Evolutionary conservation across 495 filamentous ascomycete genomes (phyloP).

Genomic region (Trypethelium eluteriae): DNA sequence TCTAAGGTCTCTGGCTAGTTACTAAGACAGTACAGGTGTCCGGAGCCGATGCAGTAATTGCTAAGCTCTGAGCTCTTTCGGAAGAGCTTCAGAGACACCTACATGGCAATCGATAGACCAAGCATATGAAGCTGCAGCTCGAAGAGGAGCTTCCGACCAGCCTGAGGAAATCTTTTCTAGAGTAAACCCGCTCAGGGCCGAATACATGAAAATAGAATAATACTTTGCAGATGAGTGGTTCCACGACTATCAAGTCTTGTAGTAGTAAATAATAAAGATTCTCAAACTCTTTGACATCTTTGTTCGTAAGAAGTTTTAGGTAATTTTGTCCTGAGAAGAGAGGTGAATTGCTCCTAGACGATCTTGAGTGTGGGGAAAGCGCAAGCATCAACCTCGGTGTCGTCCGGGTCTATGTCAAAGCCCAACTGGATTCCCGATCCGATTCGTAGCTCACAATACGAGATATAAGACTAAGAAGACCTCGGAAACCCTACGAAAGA

Average conservation of each 20-base stretch:
- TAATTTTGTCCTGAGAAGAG: background rate
- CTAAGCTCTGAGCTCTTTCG: conserved; percentile 19
- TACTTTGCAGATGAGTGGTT: background rate
- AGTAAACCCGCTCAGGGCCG: too few species aligned
- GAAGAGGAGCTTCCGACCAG: too few species aligned
- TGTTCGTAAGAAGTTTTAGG: too few species aligned
- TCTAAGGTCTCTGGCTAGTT: background rate
- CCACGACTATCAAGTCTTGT: background rate
- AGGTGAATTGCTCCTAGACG: background rate
- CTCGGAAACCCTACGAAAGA: background rate
- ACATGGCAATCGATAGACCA: background rate
- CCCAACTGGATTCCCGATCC: background rate
- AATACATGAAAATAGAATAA: background rate
- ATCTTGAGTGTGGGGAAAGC: background rate
- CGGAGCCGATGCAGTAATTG: conserved; percentile 25
- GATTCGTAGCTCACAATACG: too few species aligned
- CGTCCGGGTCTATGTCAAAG: background rate
- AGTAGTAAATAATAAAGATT: background rate
- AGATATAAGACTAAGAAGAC: too few species aligned
- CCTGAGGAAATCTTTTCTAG: too few species aligned
- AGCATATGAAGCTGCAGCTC: too few species aligned
- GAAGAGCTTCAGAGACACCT: background rate
- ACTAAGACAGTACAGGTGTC: conserved; percentile 22
- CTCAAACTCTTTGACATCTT: too few species aligned
- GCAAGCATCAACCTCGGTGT: background rate